Conservation (phyloP, 2,329 filamentous ascomycete genomes). For the Clonostachys rhizophaga region DNA sequence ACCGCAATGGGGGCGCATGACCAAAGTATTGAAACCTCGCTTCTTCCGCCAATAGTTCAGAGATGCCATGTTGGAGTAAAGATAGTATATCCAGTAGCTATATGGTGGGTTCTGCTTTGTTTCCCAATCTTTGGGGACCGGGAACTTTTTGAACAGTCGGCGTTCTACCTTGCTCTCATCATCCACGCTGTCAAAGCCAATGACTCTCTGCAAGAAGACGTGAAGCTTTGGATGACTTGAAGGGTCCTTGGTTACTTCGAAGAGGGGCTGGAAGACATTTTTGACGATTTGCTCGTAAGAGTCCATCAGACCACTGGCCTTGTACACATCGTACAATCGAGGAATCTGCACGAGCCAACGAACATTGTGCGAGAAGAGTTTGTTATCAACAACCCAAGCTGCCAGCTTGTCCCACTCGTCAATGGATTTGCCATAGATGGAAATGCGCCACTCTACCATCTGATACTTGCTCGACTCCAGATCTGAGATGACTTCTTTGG, state of each 20-base stretch:
- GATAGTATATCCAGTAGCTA: slow-evolving; percentile 98
- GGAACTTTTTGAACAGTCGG: slow-evolving; percentile 92
- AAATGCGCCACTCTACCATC: slow-evolving; percentile 99
- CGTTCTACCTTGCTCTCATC: slow-evolving; percentile 97
- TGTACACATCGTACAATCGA: slow-evolving; percentile 93
- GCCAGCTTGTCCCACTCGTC: slow-evolving; percentile 98
- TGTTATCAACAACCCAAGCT: slow-evolving; percentile 96
- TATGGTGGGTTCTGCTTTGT: slow-evolving; percentile 96
- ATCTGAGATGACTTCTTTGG: slow-evolving; percentile 95
- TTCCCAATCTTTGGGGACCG: slow-evolving; percentile 81
- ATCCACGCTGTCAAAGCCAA: slow-evolving; percentile 96
- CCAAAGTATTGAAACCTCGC: slow-evolving; percentile 92
- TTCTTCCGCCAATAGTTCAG: slow-evolving; percentile 88
- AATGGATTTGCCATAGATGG: slow-evolving; percentile 86
- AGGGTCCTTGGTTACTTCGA: slow-evolving; percentile 89
- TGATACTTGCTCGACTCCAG: slow-evolving; percentile 98
- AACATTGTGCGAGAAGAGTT: slow-evolving; percentile 95
- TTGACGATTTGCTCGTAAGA: slow-evolving; percentile 86
- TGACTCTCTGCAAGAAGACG: slow-evolving; percentile 88
- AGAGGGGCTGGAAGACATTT: slow-evolving; percentile 91
- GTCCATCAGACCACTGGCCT: slow-evolving; percentile 79
- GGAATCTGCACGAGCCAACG: slow-evolving; percentile 96
- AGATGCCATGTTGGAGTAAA: slow-evolving; percentile 90
- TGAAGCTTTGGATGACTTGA: slow-evolving; percentile 87
- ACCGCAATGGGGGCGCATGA: slow-evolving; percentile 89